Evolutionary conservation across 2,329 filamentous ascomycete genomes (phyloP).

Genomic region (Cladophialophora carrionii): DNA sequence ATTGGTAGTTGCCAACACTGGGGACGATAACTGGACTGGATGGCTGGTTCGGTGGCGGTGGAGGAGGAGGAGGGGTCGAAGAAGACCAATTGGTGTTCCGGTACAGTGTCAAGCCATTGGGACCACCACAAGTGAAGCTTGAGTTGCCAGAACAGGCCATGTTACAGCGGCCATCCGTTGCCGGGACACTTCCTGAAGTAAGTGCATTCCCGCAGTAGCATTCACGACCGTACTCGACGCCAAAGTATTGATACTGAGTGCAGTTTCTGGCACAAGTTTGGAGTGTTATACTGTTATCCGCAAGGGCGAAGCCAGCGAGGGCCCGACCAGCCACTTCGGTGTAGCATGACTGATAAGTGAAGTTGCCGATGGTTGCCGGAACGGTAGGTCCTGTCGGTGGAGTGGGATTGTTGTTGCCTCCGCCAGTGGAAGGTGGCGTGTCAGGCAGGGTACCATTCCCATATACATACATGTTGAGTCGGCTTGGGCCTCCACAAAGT

Average conservation of each 20-base stretch:
- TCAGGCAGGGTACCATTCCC: slow-evolving; percentile 23
- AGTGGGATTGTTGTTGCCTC: slow-evolving; percentile 18
- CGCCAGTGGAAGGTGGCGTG: slow-evolving; percentile 13
- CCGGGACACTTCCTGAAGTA: slow-evolving; percentile 29
- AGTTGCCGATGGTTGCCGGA: slow-evolving; percentile 27
- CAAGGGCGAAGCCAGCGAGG: slow-evolving; percentile 30
- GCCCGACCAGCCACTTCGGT: slow-evolving; percentile 43
- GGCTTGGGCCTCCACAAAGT: slow-evolving; percentile 38
- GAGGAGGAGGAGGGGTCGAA: slow-evolving; percentile 11
- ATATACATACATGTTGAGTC: slow-evolving; percentile 32
- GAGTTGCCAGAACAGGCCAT: slow-evolving; percentile 46
- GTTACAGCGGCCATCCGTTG: slow-evolving; percentile 47
- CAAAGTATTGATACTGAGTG: slow-evolving; percentile 40
- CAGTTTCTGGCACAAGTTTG: slow-evolving; percentile 41
- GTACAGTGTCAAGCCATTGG: slow-evolving; percentile 51
- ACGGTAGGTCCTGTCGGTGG: slow-evolving; percentile 18
- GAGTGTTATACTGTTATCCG: slow-evolving; percentile 37
- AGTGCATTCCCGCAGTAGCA: slow-evolving; percentile 45
- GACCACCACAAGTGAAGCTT: slow-evolving; percentile 53
- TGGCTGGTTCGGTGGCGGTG: slow-evolving; percentile 17
- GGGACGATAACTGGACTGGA: slow-evolving; percentile 28
- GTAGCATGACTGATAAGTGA: slow-evolving; percentile 39
- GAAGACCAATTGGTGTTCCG: slow-evolving; percentile 24
- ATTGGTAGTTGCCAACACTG: slow-evolving; percentile 28
- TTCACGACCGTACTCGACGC: slow-evolving; percentile 43